phyloP scores from a whole-genome alignment of 1,284 basidiomycete genomes.

The Wallemia ichthyophaga region DNA sequence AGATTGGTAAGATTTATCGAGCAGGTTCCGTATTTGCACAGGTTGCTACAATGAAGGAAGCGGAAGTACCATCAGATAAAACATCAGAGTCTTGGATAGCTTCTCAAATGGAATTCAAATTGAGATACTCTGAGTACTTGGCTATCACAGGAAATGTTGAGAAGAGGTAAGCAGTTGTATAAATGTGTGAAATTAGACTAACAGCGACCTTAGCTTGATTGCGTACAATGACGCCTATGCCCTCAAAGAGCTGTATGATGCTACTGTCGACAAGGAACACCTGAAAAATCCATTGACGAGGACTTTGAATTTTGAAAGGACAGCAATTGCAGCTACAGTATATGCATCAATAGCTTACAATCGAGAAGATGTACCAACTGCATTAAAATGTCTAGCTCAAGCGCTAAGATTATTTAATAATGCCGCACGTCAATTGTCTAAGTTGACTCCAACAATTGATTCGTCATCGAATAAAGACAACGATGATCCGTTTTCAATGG shows the following conservation, averaged over 20 bases:
- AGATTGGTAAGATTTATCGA: constrained; percentile 37
- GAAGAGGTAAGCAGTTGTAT: constrained; percentile 24
- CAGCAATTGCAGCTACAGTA: constrained; percentile 35
- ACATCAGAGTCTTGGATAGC: constrained; percentile 7
- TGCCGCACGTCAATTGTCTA: constrained; percentile 35
- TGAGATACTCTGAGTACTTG: constrained; percentile 35
- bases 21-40: constrained; percentile 32
- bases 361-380: constrained; percentile 25
- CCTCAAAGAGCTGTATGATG: constrained; percentile 16
- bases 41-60: constrained; percentile 22
- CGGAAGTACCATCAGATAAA: constrained; percentile 18
- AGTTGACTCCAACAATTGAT: constrained; percentile 18
- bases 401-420: constrained; percentile 50
- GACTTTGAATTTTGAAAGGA: constrained; percentile 29
- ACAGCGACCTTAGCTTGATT: constrained; percentile 23
- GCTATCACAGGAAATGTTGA: constrained; percentile 28
- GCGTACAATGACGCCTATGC: constrained; percentile 29
- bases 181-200: constrained; percentile 3
- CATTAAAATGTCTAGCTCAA: constrained; percentile 32
- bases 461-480: constrained; percentile 9
- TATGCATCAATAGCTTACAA: constrained; percentile 35
- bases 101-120: constrained; percentile 24
- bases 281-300: constrained; percentile 25
- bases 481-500: constrained; percentile 12
- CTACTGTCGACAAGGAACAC: constrained; percentile 16